phyloP scores from a whole-genome alignment of 495 filamentous ascomycete genomes.

The Recurvomyces mirabilis region DNA sequence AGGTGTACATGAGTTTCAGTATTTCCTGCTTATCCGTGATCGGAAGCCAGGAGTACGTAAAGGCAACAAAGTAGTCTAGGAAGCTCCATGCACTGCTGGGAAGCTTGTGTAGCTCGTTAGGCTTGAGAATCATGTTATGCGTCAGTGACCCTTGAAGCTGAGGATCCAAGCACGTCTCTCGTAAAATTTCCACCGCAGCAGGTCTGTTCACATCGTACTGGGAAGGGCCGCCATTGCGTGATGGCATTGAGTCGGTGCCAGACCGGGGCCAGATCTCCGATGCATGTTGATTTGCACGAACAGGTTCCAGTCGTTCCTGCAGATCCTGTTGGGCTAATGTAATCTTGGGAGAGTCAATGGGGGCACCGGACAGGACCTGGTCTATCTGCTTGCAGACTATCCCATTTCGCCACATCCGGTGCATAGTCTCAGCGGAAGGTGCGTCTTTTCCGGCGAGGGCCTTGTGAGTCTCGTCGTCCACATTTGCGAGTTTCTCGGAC shows the following conservation, averaged over 20 bases:
- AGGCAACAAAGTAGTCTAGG: constrained; percentile 60
- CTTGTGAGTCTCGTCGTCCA: constrained; percentile 5
- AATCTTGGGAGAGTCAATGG: too few species aligned
- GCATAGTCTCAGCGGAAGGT: constrained; percentile 21
- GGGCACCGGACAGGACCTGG: constrained; percentile 18
- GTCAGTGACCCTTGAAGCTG: too few species aligned
- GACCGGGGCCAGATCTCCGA: too few species aligned
- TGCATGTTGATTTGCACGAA: too few species aligned
- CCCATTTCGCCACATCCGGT: constrained; percentile 27
- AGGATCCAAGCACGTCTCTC: too few species aligned
- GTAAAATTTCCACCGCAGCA: too few species aligned
- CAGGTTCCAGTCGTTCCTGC: too few species aligned
- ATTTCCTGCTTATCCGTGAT: constrained; percentile 60
- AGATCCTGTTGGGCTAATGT: too few species aligned
- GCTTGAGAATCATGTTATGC: too few species aligned
- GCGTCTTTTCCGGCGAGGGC: constrained; percentile 21
- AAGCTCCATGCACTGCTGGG: constrained; percentile 53
- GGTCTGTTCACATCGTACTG: too few species aligned
- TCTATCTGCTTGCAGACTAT: constrained; percentile 27
- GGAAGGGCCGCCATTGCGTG: too few species aligned
- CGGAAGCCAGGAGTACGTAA: constrained; percentile 63
- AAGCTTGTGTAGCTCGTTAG: constrained; percentile 27
- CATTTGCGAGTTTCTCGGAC: neutral
- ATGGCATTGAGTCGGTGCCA: too few species aligned
- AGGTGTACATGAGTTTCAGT: constrained; percentile 41